Conservation (phyloP, 202 grass and related monocot species). For the Elaeis oleifera region DNA sequence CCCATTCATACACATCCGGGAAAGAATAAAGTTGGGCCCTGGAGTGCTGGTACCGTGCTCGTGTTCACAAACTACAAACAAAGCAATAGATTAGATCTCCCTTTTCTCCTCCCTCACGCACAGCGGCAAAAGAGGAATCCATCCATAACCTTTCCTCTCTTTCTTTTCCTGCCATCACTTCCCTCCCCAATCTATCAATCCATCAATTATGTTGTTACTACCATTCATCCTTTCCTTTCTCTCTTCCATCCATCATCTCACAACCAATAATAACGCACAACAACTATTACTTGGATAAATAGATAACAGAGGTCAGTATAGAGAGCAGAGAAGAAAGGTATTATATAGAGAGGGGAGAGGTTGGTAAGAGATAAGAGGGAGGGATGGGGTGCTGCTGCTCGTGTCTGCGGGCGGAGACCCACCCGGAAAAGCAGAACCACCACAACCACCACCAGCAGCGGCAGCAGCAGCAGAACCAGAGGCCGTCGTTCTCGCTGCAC, state of each 20-base stretch:
- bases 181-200: neutral
- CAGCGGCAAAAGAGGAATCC: conserved; percentile 18
- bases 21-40: no score
- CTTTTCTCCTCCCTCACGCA: conserved; percentile 19
- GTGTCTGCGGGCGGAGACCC: conserved; percentile 37
- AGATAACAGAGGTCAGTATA: no score
- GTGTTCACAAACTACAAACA: no score
- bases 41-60: no score
- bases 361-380: neutral
- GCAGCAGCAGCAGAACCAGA: conserved; percentile 5
- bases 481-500: conserved; percentile 31
- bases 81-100: conserved; percentile 11
- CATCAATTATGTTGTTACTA: no score
- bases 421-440: conserved; percentile 32
- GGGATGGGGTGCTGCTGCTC: conserved; percentile 59
- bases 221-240: no score
- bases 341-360: neutral
- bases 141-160: conserved; percentile 13
- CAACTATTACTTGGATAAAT: no score
- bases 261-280: no score
- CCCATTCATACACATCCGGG: no score
- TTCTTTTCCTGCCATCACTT: neutral
- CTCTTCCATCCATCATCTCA: no score
- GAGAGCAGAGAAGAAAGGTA: no score
- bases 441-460: conserved; percentile 15